A percentile compares a stretch with the other conserved stretches of the same genome.
Conservation (phyloP, 345 rosid species). For the Aquilaria yunnanensis region DNA sequence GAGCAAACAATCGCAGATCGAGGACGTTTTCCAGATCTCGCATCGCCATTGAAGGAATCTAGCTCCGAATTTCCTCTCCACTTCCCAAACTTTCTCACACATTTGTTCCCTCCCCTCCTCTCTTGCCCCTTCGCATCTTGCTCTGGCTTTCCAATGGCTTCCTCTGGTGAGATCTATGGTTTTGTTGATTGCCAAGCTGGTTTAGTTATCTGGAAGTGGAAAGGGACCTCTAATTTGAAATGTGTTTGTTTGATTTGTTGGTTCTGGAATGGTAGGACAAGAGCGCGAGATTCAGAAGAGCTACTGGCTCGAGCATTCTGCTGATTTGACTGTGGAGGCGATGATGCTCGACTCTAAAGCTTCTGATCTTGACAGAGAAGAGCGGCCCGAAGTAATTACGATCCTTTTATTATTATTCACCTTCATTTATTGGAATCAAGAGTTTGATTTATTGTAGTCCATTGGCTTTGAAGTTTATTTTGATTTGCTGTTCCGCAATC, state of each 20-base stretch:
- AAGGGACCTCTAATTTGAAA: background rate
- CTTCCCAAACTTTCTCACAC: background rate
- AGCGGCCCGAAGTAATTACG: constrained; percentile 73
- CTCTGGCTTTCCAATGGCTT: constrained; percentile 32
- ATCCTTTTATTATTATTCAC: background rate
- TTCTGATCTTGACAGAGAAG: constrained; percentile 86
- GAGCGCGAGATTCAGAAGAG: constrained; percentile 64
- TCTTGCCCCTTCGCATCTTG: background rate
- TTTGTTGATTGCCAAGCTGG: background rate
- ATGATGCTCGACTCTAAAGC: constrained; percentile 96
- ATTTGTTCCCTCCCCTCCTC: background rate
- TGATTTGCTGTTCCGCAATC: too few relatives aligned
- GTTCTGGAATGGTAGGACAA: constrained; percentile 25
- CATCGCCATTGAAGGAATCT: constrained; percentile 66
- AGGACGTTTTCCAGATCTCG: constrained; percentile 64
- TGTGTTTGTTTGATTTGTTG: background rate
- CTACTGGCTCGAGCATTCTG: constrained; percentile 80
- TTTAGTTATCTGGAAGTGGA: background rate
- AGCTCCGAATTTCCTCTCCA: constrained; percentile 5
- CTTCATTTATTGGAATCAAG: background rate
- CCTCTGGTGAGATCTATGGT: constrained; percentile 25
- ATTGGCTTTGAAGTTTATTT: background rate
- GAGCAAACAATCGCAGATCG: constrained; percentile 58
- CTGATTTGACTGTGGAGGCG: constrained; percentile 59
- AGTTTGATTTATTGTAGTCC: background rate